These are phyloP conservation scores for Yueomyces sp. DNA, from an alignment of 1,139 yeast genomes.

Conservation along the genomic window DNA sequence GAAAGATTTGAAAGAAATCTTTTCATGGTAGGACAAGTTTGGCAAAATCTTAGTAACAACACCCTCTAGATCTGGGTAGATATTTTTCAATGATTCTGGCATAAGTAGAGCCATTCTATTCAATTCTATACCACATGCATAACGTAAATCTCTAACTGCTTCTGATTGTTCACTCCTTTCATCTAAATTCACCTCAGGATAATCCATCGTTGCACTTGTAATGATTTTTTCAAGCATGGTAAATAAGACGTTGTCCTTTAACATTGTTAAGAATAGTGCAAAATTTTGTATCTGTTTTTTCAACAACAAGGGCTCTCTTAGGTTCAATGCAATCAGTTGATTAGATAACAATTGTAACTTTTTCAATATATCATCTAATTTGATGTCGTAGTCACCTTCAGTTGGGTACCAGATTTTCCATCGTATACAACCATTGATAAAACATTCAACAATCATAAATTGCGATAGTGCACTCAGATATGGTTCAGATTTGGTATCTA, in stretches of 20 bases:
- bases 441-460: slow-evolving; percentile 76
- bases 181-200: slow-evolving; percentile 44
- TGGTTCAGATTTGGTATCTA: slow-evolving; percentile 50
- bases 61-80: slow-evolving; percentile 67
- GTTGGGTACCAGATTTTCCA: slow-evolving; percentile 84
- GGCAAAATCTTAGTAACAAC: slow-evolving; percentile 65
- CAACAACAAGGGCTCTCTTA: slow-evolving; percentile 68
- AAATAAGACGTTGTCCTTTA: slow-evolving; percentile 74
- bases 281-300: slow-evolving; percentile 83
- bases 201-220: slow-evolving; percentile 76
- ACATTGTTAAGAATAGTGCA: slow-evolving; percentile 91
- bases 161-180: slow-evolving; percentile 66
- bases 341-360: slow-evolving; percentile 70
- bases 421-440: slow-evolving; percentile 85
- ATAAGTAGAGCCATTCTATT: slow-evolving; percentile 86
- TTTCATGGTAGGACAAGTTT: slow-evolving; percentile 79
- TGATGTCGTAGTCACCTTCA: slow-evolving; percentile 46
- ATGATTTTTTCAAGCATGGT: slow-evolving; percentile 77
- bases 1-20: slow-evolving; percentile 87
- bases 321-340: slow-evolving; percentile 59
- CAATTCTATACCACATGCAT: slow-evolving; percentile 89
- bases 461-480: slow-evolving; percentile 72
- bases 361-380: slow-evolving; percentile 42
- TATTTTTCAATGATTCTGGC: slow-evolving; percentile 79
- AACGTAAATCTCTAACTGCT: slow-evolving; percentile 72